Evolutionary conservation across 164 flowering plant species (phyloP), one percentile per base, ranked within the genome.

Genomic region (Vitis rupestris): DNA sequence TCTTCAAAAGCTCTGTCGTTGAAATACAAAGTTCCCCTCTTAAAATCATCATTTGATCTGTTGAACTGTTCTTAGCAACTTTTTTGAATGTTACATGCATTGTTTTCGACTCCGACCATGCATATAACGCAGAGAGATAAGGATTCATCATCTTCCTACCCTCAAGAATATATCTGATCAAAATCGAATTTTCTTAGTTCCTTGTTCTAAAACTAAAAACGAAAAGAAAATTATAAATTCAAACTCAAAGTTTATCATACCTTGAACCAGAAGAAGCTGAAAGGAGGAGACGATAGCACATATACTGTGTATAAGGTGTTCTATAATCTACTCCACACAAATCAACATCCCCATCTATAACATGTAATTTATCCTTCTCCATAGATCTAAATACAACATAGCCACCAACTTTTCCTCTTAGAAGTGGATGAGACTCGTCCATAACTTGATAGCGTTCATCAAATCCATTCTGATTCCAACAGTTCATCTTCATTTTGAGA

Each of bases 71-170:
- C 4, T 53, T 72, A 4, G 57, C 13, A 13, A 76, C 27, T 66
- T 68, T 71, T 62, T 50, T 75, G 11, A 87, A 69, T 51, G 82
- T 82, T 29, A 82, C 80, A 59, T 79, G 80, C 76, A 87, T 27
- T 3, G 87, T 82, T 53, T 81, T 85, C 3, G 84, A 76, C 74
- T 87, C 88, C 61, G 59, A 78, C 87, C 85, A 85, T 63, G 70
- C 80, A 72, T 80, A 76, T 48, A 69, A 61, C 5, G 59, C 83
- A 57, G 81, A 78, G 57, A 84, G 78, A 72, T 69, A 84, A 11
- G 92, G 92, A 76, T 83, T 85, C 87, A 88, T 68, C 50, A 65
- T 76, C 78, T 85, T 88, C 77, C 57, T 80, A 66, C 92, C 92
- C 69, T 88, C 82, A 57, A 88, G 85, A 71, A 82, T 69, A 60